phyloP scores from a whole-genome alignment of 352 stramenopile species.

The Pythium dissotocum region DNA sequence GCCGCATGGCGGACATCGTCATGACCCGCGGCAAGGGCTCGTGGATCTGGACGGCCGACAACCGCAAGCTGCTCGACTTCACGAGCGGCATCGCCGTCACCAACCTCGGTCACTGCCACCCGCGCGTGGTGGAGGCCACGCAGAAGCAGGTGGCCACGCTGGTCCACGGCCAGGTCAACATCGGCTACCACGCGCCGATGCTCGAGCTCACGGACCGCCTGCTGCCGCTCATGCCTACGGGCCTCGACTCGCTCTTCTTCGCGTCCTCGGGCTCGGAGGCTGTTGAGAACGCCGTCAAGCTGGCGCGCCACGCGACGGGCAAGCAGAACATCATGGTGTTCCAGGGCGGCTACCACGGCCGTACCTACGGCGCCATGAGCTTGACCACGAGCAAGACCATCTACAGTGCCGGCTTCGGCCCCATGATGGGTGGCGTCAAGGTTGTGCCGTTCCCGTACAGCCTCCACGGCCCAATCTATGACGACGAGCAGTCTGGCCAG shows the following conservation, averaged over 20 bases:
- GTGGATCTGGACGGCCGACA: constrained; percentile 87
- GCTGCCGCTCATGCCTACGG: constrained; percentile 72
- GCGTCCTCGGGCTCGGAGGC: constrained; percentile 91
- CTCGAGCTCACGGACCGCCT: constrained; percentile 88
- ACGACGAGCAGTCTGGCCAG: constrained; percentile 63
- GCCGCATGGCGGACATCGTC: constrained; percentile 85
- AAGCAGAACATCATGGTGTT: constrained; percentile 93
- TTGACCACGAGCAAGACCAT: constrained; percentile 91
- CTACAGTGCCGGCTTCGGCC: constrained; percentile 87
- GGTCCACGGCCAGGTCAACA: constrained; percentile 92
- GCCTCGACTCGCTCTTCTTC: constrained; percentile 90
- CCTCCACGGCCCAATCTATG: constrained; percentile 80
- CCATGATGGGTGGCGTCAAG: constrained; percentile 80
- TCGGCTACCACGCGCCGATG: constrained; percentile 92
- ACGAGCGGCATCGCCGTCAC: constrained; percentile 93
- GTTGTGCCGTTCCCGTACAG: constrained; percentile 89
- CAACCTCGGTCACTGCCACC: constrained; percentile 92
- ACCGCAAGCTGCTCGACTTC: constrained; percentile 91
- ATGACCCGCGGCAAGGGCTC: constrained; percentile 83
- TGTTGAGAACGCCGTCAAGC: constrained; percentile 92
- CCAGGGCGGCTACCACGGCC: constrained; percentile 92
- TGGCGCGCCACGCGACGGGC: constrained; percentile 87
- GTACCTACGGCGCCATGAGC: constrained; percentile 91
- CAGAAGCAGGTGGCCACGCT: constrained; percentile 89
- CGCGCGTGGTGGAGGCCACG: constrained; percentile 86